Evolutionary conservation across 352 stramenopile species (phyloP).

Genomic region (Phytopythium montanum): DNA sequence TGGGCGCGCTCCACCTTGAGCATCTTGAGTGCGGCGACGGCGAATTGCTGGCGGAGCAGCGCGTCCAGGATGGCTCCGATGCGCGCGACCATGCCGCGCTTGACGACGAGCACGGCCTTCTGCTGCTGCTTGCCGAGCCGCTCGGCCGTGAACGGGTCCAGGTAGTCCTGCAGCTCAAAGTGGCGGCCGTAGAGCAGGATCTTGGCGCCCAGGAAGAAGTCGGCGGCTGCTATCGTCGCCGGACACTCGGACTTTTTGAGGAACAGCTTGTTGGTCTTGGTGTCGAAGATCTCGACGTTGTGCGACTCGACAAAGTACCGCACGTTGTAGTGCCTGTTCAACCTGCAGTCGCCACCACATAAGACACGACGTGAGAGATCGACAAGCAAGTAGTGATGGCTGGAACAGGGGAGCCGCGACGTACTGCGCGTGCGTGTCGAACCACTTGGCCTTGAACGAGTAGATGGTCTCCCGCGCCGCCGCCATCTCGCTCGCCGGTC

Average conservation of each 20-base stretch:
- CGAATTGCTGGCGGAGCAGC: constrained; percentile 67
- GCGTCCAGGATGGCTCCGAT: constrained; percentile 50
- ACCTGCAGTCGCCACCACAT: constrained; percentile 22
- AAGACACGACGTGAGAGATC: too few relatives aligned
- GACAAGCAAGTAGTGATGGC: neutral
- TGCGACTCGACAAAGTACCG: constrained; percentile 78
- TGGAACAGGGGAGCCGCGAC: neutral
- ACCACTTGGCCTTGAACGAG: constrained; percentile 80
- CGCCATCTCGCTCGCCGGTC: constrained; percentile 33
- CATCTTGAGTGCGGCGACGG: constrained; percentile 79
- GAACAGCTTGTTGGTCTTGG: constrained; percentile 87
- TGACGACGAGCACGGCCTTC: constrained; percentile 64
- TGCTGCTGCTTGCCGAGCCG: constrained; percentile 67
- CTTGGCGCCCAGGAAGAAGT: constrained; percentile 85
- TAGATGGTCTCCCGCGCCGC: constrained; percentile 70
- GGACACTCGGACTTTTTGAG: constrained; percentile 89
- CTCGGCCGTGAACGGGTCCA: constrained; percentile 74
- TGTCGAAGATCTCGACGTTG: constrained; percentile 88
- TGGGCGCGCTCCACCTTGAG: constrained; percentile 37
- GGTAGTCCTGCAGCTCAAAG: constrained; percentile 83
- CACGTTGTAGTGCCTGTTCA: constrained; percentile 74
- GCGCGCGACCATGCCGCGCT: constrained; percentile 42
- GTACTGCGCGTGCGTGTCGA: constrained; percentile 74
- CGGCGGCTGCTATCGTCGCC: constrained; percentile 45
- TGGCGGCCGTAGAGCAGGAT: constrained; percentile 77